Evolutionary conservation across 2,329 filamentous ascomycete species (phyloP).

Genomic region (Talaromyces albobiverticillius): DNA sequence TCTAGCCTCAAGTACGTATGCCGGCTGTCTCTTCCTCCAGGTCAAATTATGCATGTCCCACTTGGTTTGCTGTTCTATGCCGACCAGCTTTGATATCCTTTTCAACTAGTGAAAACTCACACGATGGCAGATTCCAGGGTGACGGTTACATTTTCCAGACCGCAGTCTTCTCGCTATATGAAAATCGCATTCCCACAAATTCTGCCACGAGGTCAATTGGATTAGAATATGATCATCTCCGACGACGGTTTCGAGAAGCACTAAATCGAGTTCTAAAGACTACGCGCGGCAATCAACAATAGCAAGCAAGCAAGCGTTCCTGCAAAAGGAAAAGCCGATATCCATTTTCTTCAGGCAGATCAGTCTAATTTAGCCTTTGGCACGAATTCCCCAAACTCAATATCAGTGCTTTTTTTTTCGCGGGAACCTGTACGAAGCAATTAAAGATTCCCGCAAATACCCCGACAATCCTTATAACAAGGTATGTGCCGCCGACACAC

Average conservation of each 20-base stretch:
- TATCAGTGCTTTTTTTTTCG: too few species aligned
- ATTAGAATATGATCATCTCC: not conserved
- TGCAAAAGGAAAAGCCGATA: not conserved
- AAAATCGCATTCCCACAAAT: slow-evolving; percentile 1
- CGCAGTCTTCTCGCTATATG: not conserved
- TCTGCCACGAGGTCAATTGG: not conserved
- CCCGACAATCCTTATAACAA: too few species aligned
- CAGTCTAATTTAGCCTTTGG: not conserved
- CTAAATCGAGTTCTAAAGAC: not conserved
- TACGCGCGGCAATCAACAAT: slow-evolving; percentile 1
- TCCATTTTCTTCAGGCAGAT: not conserved
- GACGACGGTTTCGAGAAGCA: not conserved
- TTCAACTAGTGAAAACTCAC: slow-evolving; percentile 13
- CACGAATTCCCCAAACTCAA: not conserved
- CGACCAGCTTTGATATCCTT: slow-evolving; percentile 6
- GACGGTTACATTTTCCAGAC: not conserved
- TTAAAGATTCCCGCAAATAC: too few species aligned
- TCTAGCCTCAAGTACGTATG: slow-evolving; percentile 7
- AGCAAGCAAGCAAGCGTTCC: not conserved
- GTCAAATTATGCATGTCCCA: slow-evolving; percentile 7
- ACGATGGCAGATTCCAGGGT: slow-evolving; percentile 2
- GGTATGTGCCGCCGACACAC: too few species aligned
- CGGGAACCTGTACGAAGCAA: too few species aligned
- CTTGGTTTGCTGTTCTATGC: slow-evolving; percentile 1
- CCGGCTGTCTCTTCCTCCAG: slow-evolving; percentile 5